These are phyloP conservation scores for Venturiaceae sp. DNA, from an alignment of 2,329 filamentous ascomycete genomes.

Conservation along the genomic window DNA sequence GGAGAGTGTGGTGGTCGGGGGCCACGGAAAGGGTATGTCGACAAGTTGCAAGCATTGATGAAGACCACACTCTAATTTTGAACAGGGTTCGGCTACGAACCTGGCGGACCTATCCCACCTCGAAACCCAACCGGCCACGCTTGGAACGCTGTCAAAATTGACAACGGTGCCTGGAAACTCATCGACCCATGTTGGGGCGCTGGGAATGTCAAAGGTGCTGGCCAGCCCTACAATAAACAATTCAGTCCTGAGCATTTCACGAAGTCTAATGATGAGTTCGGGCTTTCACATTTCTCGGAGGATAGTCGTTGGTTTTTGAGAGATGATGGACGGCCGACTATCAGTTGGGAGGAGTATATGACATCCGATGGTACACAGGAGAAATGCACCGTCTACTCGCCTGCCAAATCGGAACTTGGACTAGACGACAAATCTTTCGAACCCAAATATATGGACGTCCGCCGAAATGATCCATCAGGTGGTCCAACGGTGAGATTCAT, in stretches of 20 bases:
- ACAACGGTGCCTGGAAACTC: conserved; percentile 82
- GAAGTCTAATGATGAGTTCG: conserved; percentile 69
- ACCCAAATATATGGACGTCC: conserved; percentile 51
- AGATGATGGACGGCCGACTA: conserved; percentile 51
- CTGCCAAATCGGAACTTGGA: conserved; percentile 38
- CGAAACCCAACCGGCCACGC: conserved; percentile 59
- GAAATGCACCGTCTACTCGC: conserved; percentile 36
- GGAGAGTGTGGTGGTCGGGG: conserved; percentile 62
- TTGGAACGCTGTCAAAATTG: conserved; percentile 88
- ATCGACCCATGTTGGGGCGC: conserved; percentile 92
- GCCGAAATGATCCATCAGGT: conserved; percentile 40
- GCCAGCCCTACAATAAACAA: conserved; percentile 51
- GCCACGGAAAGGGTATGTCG: conserved; percentile 59
- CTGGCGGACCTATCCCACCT: conserved; percentile 57
- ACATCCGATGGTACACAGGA: conserved; percentile 33
- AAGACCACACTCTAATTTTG: not conserved
- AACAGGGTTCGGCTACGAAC: conserved; percentile 58
- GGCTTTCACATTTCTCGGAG: conserved; percentile 66
- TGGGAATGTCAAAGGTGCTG: conserved; percentile 50
- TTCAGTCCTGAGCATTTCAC: conserved; percentile 57
- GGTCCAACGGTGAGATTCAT: conserved; percentile 58
- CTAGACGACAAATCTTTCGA: conserved; percentile 49
- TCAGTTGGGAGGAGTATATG: conserved; percentile 77
- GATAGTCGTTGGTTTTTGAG: conserved; percentile 64
- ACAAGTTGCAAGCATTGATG: not conserved